These are phyloP conservation scores for Mangifera indica DNA, from an alignment of 345 rosid genomes.

Conservation along the genomic window DNA sequence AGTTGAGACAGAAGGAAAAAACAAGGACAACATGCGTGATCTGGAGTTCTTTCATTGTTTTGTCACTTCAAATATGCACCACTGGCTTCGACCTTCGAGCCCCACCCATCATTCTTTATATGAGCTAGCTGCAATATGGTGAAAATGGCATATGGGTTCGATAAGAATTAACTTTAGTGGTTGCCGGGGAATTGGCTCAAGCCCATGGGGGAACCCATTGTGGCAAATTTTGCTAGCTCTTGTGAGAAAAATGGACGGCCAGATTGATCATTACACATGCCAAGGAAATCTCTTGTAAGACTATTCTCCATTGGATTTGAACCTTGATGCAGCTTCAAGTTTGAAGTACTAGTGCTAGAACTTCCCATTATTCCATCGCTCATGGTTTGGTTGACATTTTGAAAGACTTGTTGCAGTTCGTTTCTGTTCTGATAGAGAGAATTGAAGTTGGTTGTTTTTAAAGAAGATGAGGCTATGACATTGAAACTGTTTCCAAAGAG, in stretches of 20 bases:
- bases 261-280: conserved; percentile 55
- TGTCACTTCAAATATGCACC: conserved; percentile 40
- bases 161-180: conserved; percentile 5
- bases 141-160: neutral
- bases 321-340: conserved; percentile 30
- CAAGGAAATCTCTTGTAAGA: conserved; percentile 80
- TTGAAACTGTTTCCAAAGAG: conserved; percentile 43
- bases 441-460: conserved; percentile 28
- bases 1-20: conserved; percentile 29
- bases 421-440: conserved; percentile 23
- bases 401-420: conserved; percentile 36
- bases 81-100: conserved; percentile 17
- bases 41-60: conserved; percentile 37
- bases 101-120: conserved; percentile 30
- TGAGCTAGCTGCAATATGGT: neutral
- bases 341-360: conserved; percentile 20
- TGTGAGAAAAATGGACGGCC: conserved; percentile 52
- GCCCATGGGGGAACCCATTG: conserved; percentile 51
- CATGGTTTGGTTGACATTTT: conserved; percentile 28
- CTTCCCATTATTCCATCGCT: conserved; percentile 16
- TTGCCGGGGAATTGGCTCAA: conserved; percentile 45
- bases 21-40: conserved; percentile 46
- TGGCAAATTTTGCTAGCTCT: conserved; percentile 72
- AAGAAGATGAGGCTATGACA: conserved; percentile 46
- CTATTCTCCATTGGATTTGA: conserved; percentile 41